These are phyloP conservation scores for Cadophora malorum DNA, from an alignment of 2,329 filamentous ascomycete species.

Conservation along the genomic window DNA sequence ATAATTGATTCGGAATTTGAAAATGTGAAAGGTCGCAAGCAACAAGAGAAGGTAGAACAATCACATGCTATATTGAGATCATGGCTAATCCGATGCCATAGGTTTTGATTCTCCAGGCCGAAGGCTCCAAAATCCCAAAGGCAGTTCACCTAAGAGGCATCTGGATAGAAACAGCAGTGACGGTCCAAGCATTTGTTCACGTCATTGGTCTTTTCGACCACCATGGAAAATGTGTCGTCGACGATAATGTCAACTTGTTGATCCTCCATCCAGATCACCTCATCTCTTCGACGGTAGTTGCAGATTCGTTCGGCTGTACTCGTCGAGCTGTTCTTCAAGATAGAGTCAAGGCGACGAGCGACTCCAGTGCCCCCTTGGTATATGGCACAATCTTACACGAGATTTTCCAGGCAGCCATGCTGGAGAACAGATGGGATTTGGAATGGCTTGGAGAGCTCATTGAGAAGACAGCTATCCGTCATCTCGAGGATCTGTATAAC, in stretches of 20 bases:
- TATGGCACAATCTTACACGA: constrained; percentile 96
- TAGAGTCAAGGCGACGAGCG: constrained; percentile 87
- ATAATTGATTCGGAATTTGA: constrained; percentile 73
- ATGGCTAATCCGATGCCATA: constrained; percentile 47
- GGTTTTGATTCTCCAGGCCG: constrained; percentile 83
- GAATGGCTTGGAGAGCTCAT: constrained; percentile 71
- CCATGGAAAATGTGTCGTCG: constrained; percentile 77
- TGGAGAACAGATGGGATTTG: constrained; percentile 80
- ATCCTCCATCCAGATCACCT: constrained; percentile 95
- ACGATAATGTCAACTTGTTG: constrained; percentile 82
- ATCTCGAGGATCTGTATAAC: constrained; percentile 88
- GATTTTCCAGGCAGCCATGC: constrained; percentile 89
- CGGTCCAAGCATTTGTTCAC: constrained; percentile 79
- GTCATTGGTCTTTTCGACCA: constrained; percentile 79
- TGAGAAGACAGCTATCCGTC: constrained; percentile 71
- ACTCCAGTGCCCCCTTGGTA: constrained; percentile 79
- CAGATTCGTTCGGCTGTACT: constrained; percentile 93
- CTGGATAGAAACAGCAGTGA: constrained; percentile 84
- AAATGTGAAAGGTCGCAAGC: constrained; percentile 64
- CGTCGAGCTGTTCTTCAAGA: constrained; percentile 93
- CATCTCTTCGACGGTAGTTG: constrained; percentile 91
- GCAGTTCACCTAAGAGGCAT: constrained; percentile 81
- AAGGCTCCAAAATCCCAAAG: constrained; percentile 69
- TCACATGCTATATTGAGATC: not conserved
- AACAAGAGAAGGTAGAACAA: constrained; percentile 72